Percentiles rank a stretch among this genome's conserved stretches.
These are phyloP conservation scores for Berberis vulgaris DNA, from an alignment of 164 flowering plant species.

Conservation along the genomic window DNA sequence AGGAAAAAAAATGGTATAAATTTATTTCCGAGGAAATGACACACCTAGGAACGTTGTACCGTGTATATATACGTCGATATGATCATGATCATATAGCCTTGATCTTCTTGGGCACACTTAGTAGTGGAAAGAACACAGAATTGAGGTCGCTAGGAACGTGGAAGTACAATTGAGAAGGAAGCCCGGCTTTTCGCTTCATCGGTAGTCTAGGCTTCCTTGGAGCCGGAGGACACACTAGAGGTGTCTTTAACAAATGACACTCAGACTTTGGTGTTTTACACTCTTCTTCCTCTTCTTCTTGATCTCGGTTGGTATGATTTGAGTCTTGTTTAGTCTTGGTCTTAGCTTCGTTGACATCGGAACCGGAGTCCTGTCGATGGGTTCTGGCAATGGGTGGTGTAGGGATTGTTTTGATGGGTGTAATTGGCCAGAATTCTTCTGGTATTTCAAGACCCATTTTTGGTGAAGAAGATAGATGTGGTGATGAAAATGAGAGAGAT, in stretches of 20 bases:
- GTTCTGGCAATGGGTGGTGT: too few species aligned
- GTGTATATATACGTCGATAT: background rate
- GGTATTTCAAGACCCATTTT: slow-evolving; percentile 18
- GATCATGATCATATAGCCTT: slow-evolving; percentile 4
- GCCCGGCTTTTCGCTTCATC: slow-evolving; percentile 7
- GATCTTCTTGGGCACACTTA: slow-evolving; percentile 18
- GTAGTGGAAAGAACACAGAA: slow-evolving; percentile 6
- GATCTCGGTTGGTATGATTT: background rate
- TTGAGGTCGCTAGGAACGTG: slow-evolving; percentile 13
- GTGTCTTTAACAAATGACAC: slow-evolving; percentile 9
- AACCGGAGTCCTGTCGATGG: background rate
- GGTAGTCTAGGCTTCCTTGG: slow-evolving; percentile 17
- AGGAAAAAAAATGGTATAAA: too few species aligned
- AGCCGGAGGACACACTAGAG: slow-evolving; percentile 16
- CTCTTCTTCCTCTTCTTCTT: slow-evolving; percentile 7
- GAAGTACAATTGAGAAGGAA: slow-evolving; percentile 4
- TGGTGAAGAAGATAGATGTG: background rate
- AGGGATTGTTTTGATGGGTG: slow-evolving; percentile 13
- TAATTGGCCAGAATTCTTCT: slow-evolving; percentile 22
- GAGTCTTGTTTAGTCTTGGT: background rate
- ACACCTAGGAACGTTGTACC: too few species aligned
- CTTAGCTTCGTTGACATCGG: background rate
- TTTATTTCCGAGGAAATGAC: too few species aligned
- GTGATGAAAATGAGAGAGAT: background rate
- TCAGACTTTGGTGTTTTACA: slow-evolving; percentile 17